Evolutionary conservation across 805 yeast genomes (phyloP).

Genomic region (Sporopachydermia quercuum): DNA sequence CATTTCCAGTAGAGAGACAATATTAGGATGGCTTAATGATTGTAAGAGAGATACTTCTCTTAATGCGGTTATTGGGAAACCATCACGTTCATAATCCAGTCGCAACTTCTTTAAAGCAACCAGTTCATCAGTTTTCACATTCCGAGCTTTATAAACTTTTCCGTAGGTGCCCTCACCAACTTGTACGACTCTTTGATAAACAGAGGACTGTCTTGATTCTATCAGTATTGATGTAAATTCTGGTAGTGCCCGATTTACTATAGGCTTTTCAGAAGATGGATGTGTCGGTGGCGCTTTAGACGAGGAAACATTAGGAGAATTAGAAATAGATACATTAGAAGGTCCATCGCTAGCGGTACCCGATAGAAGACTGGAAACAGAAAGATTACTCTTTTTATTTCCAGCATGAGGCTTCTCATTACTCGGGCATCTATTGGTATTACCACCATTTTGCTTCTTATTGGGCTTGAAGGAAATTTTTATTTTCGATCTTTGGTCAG

Average conservation of each 20-base stretch:
- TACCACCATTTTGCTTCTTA: too few species aligned
- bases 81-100: slow-evolving; percentile 80
- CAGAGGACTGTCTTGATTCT: slow-evolving; percentile 17
- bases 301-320: too few species aligned
- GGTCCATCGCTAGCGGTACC: too few species aligned
- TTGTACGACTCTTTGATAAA: slow-evolving; percentile 62
- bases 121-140: slow-evolving; percentile 45
- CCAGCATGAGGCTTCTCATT: too few species aligned
- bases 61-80: slow-evolving; percentile 91
- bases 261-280: too few species aligned
- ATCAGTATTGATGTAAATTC: slow-evolving; percentile 11
- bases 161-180: slow-evolving; percentile 99
- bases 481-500: too few species aligned
- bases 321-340: too few species aligned
- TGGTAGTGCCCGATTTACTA: background rate
- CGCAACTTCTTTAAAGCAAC: slow-evolving; percentile 84
- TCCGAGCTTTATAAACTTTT: slow-evolving; percentile 79
- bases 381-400: too few species aligned
- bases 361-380: too few species aligned
- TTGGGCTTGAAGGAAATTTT: too few species aligned
- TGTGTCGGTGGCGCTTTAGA: too few species aligned
- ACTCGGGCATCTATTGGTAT: too few species aligned
- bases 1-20: slow-evolving; percentile 74
- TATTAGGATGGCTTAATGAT: slow-evolving; percentile 65
- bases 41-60: slow-evolving; percentile 82